Evolutionary conservation across 768 basidiomycete genomes (phyloP), one percentile per base, ranked within the genome.

Genomic region (Pulveroboletus sp.): DNA sequence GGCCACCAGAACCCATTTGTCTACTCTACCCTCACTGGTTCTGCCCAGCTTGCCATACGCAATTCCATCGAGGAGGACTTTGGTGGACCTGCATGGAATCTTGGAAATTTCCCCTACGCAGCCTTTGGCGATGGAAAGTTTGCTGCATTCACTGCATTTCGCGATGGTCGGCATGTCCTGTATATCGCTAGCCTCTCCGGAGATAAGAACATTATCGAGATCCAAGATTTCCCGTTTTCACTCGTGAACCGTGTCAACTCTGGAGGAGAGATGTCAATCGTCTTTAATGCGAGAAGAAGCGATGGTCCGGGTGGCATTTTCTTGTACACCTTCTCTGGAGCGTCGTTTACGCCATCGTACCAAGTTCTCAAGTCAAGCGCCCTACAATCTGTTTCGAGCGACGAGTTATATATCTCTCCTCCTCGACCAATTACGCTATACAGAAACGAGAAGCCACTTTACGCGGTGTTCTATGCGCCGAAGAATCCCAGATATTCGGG

Each of bases 1-100:
- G 85, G 84, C 0, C 90, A 75, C 60, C 74, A 78, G 49, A 87
- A 90, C 58, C 84, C 89, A 0, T 88, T 79, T 75, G 72, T 59
- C 20, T 83, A 77, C 63, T 68, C 71, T 35, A 53, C 74, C 21
- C 21, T 54, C 3, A 58, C 68, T 5, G 66, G 67, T 14, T 62
- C 66, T 10, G 39, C 46, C 19, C 48, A 40, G 19, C 73, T 62
- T 12, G 59, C 52, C 20, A 45, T 85, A 32, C 53, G 69, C 3
- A 42, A 60, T 25, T 69, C 80, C 1, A 57, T 82, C 19, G 41
- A 62, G 0, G 72, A 84, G 46, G 86, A 87, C 54, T 84, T 85
- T 59, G 75, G 75, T 4, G 56, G 59, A 8, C 81, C 84, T 5
- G 66, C 72, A n/a, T 88, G 86, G 82, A 10, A 20, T 4, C 67